phyloP scores from a whole-genome alignment of 164 flowering plant genomes.

The Macadamia integrifolia region DNA sequence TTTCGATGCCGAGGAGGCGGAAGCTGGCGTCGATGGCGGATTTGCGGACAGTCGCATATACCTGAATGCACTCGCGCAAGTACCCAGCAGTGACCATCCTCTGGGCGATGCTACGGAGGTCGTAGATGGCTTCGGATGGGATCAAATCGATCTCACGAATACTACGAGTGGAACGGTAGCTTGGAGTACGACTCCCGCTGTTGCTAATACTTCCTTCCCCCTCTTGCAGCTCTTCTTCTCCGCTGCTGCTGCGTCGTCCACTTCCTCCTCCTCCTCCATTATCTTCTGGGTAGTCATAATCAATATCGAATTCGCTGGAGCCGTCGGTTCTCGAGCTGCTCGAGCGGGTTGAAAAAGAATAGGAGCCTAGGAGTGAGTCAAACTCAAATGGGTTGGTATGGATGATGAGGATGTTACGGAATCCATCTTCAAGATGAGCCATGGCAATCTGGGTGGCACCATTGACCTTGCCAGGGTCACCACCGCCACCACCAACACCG shows the following conservation, averaged over 20 bases:
- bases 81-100: constrained; percentile 9
- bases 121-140: constrained; percentile 17
- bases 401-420: constrained; percentile 45
- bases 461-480: constrained; percentile 17
- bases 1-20: constrained; percentile 18
- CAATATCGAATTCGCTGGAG: not conserved
- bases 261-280: too few species aligned
- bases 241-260: too few species aligned
- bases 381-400: constrained; percentile 29
- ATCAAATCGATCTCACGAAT: constrained; percentile 19
- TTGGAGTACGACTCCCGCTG: too few species aligned
- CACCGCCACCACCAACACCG: not conserved
- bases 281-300: not conserved
- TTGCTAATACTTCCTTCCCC: too few species aligned
- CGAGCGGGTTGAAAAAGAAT: constrained; percentile 12
- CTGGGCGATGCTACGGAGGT: constrained; percentile 28
- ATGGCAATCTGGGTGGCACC: too few species aligned
- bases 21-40: constrained; percentile 18
- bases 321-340: not conserved
- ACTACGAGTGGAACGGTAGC: constrained; percentile 4
- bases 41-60: constrained; percentile 21
- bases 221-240: too few species aligned
- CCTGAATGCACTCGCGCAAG: constrained; percentile 5
- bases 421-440: constrained; percentile 18
- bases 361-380: constrained; percentile 20